Base-by-base conservation (phyloP, 768 basidiomycete genomes). In the Auricularia heimuer region DNA sequence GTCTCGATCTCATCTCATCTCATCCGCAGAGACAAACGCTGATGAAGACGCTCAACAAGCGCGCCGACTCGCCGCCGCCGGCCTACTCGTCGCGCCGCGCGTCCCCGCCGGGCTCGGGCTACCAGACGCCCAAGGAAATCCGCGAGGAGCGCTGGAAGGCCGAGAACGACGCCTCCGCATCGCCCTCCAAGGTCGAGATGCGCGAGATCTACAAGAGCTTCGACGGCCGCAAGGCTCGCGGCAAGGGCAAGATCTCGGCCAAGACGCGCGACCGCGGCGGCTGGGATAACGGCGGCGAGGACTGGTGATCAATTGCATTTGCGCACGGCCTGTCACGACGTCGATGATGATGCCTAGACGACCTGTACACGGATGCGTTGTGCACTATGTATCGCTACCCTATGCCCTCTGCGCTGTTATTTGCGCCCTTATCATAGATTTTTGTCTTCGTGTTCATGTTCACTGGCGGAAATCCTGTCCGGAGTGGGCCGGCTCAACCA, bases 191-290 rank as follows among this genome's bases (percentile, higher is more conserved):
- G 75, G 66, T 84, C 2, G 91, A 94, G 74, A 92, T 94, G 88
- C 83, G 94, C 47, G 89, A 89, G 70, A 86, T 89, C 81, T 97
- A 96, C 78, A 95, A 95, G 77, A 89, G 91, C 64, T 77, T 95
- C 10, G 89, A 89, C 21, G 94, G 94, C 16, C 82, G 94, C 67
- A 97, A 95, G 76, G 79, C 86, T 2, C 83, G 82, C 71, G 77
- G 73, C 16, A 97, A 96, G 77, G 79, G 80, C 45, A 93, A 91
- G 74, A 77, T 91, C 51, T 90, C 89, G 4, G 33, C 18, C 56
- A 35, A 14, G 29, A 14, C 56, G 24, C 18, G 56, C 4, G 56
- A 60, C 29, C 56, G 56, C 34, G 56, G 56, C 24, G 56, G 56
- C 24, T 60, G 56, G 56, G 56, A 35, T 29, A 35, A 60, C 29